These are phyloP conservation scores for Capsicum pubescens DNA, from an alignment of 257 asterid species.

Conservation along the genomic window DNA sequence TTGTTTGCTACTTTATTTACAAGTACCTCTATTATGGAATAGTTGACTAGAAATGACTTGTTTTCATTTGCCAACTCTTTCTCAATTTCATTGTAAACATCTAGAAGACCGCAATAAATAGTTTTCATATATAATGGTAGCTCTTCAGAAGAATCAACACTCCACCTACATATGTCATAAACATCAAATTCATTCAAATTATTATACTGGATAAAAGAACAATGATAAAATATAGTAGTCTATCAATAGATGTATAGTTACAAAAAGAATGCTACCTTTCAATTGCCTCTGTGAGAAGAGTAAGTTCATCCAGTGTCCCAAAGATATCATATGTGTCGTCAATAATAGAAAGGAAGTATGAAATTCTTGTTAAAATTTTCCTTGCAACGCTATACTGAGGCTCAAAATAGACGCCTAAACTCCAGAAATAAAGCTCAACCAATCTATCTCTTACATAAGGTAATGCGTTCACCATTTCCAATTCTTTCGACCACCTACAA, in stretches of 20 bases:
- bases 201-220: too few relatives aligned
- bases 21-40: slow-evolving; percentile 34
- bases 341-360: neutral
- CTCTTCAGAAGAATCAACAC: neutral
- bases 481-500: slow-evolving; percentile 45
- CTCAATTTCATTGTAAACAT: neutral
- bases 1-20: neutral
- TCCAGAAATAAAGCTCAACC: slow-evolving; percentile 44
- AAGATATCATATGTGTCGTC: neutral
- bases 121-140: neutral
- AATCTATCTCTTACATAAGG: slow-evolving; percentile 48
- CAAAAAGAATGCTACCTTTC: neutral
- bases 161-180: neutral
- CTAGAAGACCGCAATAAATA: neutral
- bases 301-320: slow-evolving; percentile 20
- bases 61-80: neutral
- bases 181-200: too few relatives aligned
- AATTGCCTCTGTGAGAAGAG: neutral
- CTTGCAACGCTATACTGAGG: slow-evolving; percentile 27
- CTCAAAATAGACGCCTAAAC: slow-evolving; percentile 41
- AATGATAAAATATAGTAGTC: too few relatives aligned
- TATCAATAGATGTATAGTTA: too few relatives aligned
- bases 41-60: neutral
- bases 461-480: slow-evolving; percentile 25
- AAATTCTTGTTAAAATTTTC: neutral